Evolutionary conservation across 768 basidiomycete species (phyloP).

Genomic region (Panellus pusillus): DNA sequence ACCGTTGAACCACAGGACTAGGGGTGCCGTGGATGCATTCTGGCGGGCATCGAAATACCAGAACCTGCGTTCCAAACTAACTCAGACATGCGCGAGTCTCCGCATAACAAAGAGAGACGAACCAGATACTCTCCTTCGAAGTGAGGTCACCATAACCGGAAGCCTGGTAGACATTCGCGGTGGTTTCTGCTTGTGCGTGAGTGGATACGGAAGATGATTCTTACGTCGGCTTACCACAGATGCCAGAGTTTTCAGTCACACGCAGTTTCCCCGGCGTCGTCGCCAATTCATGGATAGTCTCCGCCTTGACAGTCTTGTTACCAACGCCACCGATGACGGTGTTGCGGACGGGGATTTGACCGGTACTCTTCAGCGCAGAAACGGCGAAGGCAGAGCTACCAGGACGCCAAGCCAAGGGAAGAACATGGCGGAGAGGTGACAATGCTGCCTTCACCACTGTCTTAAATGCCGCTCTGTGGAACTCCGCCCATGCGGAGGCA

Average conservation of each 20-base stretch:
- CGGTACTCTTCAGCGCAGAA: too few species aligned
- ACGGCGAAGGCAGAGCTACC: too few species aligned
- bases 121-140: conserved; percentile 40
- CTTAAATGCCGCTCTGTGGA: too few species aligned
- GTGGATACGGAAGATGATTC: background rate
- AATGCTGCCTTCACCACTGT: too few species aligned
- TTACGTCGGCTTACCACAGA: conserved; percentile 6
- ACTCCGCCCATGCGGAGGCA: too few species aligned
- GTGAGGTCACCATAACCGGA: conserved; percentile 46
- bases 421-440: too few species aligned
- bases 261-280: conserved; percentile 21
- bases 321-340: too few species aligned
- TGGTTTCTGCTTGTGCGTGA: conserved; percentile 9
- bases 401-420: too few species aligned
- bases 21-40: conserved; percentile 38
- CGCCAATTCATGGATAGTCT: conserved; percentile 6
- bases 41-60: conserved; percentile 47
- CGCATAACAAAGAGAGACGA: conserved; percentile 1
- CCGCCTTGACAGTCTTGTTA: background rate
- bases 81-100: background rate
- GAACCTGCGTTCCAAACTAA: conserved; percentile 32
- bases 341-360: too few species aligned
- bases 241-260: conserved; percentile 3
- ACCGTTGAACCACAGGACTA: conserved; percentile 46
- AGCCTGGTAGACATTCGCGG: conserved; percentile 37